Base-by-base conservation (phyloP, 352 stramenopile genomes). In the Pythium angustatum region DNA sequence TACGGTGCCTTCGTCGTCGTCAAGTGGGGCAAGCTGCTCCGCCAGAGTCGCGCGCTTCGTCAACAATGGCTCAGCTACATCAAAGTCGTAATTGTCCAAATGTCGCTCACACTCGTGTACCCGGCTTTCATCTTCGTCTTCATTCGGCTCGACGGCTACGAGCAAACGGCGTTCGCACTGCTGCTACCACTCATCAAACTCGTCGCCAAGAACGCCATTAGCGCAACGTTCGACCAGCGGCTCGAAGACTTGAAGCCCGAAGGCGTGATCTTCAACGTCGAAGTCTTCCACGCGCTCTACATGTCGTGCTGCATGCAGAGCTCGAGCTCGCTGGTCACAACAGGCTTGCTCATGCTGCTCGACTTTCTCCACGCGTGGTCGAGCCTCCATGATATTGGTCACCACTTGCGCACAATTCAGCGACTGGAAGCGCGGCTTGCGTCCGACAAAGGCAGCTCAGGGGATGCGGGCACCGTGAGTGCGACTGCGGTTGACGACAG, bases 151-250 rank as follows among this genome's bases (percentile, higher is more conserved):
- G 27, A 30, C 11, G 38, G 49, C 0, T 40, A 17, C 17, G 17
- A 45, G 17, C 64, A 75, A 36, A 66, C 38, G 2, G n/a, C 40
- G n/a, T 47, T 47, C n/a, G 40, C 40, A 14, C 40, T 47, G 6
- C 40, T 47, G 0, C 40, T 47, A 7, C 40, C 40, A 14, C 40
- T 47, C 19, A 28, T 47, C 6, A 47, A 47, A 21, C 19, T 47
- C 19, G 14, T 47, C 6, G 27, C 55, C 3, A 83, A 85, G 55
- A 76, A 78, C 51, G 51, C 62, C 26, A 64, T 81, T n/a, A 69
- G 64, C 47, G 17, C 49, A 19, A 14, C 55, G 50, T 58, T 65
- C 17, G 8, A 44, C 11, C 2, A 3, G 10, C 28, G 45, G 21
- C 58, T 36, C 4, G 69, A 78, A 24, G 76, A 75, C 24, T 36